Conservation (phyloP, 306 rosid species). For the Vigna unguiculata region DNA sequence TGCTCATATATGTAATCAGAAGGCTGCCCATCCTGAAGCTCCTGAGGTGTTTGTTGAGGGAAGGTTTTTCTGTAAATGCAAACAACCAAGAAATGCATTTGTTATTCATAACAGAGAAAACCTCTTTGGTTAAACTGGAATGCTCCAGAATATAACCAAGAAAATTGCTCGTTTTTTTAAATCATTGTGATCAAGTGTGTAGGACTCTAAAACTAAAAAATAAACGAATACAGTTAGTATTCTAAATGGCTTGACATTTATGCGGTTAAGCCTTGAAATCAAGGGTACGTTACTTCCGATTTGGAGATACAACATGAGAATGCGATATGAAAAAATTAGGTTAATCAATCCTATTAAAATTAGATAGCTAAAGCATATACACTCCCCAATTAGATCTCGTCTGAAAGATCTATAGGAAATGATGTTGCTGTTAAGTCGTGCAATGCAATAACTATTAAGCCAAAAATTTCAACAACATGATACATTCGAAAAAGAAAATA, state of each 20-base stretch:
- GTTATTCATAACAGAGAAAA: slow-evolving; percentile 24
- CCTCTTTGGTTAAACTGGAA: not conserved
- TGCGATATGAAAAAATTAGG: slow-evolving; percentile 3
- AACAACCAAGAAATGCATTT: not conserved
- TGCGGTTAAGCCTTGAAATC: slow-evolving; percentile 17
- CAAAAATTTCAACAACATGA: not conserved
- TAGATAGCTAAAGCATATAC: slow-evolving; percentile 11
- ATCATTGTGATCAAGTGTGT: not conserved
- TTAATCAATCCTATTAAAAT: slow-evolving; percentile 8
- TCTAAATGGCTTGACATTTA: not conserved
- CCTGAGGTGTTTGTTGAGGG: slow-evolving; percentile 73
- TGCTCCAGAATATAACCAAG: slow-evolving; percentile 26
- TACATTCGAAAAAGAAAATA: slow-evolving; percentile 6
- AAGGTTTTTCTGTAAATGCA: slow-evolving; percentile 73
- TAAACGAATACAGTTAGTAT: slow-evolving; percentile 16
- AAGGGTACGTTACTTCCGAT: slow-evolving; percentile 24
- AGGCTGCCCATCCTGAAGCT: slow-evolving; percentile 99
- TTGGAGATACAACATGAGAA: slow-evolving; percentile 13
- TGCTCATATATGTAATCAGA: slow-evolving; percentile 68
- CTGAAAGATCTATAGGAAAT: not conserved
- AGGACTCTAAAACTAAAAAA: slow-evolving; percentile 31
- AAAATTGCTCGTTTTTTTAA: slow-evolving; percentile 13
- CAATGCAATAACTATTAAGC: slow-evolving; percentile 29
- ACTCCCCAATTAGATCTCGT: slow-evolving; percentile 19
- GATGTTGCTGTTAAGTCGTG: not conserved